A percentile compares a stretch with the other conserved stretches of the same genome.
Conservation (phyloP, 345 rosid genomes). For the Eucalyptus albens region DNA sequence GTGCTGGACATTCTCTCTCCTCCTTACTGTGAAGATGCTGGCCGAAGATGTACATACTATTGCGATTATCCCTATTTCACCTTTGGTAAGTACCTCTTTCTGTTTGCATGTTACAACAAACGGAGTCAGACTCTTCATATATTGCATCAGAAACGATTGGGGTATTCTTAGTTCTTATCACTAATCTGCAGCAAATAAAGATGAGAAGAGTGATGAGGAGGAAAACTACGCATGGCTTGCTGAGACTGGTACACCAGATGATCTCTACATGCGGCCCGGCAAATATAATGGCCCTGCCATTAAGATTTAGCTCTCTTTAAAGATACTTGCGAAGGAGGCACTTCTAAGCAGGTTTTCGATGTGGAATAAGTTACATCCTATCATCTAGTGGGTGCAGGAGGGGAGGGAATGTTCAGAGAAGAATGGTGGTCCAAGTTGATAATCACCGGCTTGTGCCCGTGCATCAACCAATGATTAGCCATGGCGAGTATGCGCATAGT, state of each 20-base stretch:
- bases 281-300: constrained; percentile 57
- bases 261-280: constrained; percentile 72
- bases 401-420: background rate
- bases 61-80: constrained; percentile 60
- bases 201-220: constrained; percentile 24
- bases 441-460: background rate
- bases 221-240: constrained; percentile 86
- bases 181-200: constrained; percentile 27
- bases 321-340: background rate
- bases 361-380: background rate
- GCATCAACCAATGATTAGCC: background rate
- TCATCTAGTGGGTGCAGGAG: background rate
- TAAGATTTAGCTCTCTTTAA: constrained; percentile 12
- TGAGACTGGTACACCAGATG: constrained; percentile 56
- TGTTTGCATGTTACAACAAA: background rate
- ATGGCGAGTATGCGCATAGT: background rate
- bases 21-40: constrained; percentile 62
- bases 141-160: background rate
- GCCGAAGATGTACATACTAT: constrained; percentile 81
- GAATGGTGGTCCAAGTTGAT: background rate
- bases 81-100: constrained; percentile 28
- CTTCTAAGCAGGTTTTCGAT: background rate
- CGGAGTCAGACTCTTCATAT: background rate
- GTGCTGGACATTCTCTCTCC: constrained; percentile 90
- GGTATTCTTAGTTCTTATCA: background rate